Percentiles rank a stretch among this genome's conserved stretches.
Conservation (phyloP, 225 moss, liverwort and hornwort species). For the Bryoerythrophyllum caledonicum region DNA sequence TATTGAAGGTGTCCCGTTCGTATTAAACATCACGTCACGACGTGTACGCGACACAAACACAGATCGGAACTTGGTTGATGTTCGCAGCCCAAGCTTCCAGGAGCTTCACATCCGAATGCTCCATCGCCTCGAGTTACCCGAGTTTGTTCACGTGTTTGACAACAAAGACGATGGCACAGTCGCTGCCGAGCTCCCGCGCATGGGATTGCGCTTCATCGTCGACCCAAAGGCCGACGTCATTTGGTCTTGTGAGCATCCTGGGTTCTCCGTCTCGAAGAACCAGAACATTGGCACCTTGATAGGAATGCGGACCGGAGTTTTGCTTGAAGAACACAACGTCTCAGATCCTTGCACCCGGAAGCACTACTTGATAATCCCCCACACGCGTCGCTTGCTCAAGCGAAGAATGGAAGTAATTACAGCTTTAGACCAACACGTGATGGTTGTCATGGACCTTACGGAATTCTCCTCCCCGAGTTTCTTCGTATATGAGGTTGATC, state of each 20-base stretch:
- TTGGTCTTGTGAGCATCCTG: conserved; percentile 23
- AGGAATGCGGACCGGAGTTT: conserved; percentile 16
- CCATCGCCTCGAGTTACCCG: not conserved
- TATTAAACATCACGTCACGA: not conserved
- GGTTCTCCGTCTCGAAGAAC: conserved; percentile 2
- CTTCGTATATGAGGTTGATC: conserved; percentile 37
- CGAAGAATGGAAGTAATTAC: not conserved
- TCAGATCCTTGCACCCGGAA: not conserved
- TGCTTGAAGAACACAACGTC: conserved; percentile 11
- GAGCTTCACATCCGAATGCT: not conserved
- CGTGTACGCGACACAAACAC: not conserved
- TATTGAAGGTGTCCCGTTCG: conserved; percentile 17
- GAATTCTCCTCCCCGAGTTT: conserved; percentile 26
- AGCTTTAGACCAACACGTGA: not conserved
- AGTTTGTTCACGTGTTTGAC: not conserved
- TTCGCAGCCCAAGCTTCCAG: not conserved
- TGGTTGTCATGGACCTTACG: not conserved
- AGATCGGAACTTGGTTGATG: not conserved
- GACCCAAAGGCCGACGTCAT: not conserved
- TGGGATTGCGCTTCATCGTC: not conserved
- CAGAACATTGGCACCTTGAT: conserved; percentile 24
- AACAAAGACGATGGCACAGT: not conserved
- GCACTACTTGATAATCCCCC: not conserved
- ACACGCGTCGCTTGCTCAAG: not conserved
- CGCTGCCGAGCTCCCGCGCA: not conserved